Evolutionary conservation across 2,329 filamentous ascomycete genomes (phyloP), one percentile per base, ranked within the genome.

Genomic region (Aspergillus sp.): DNA sequence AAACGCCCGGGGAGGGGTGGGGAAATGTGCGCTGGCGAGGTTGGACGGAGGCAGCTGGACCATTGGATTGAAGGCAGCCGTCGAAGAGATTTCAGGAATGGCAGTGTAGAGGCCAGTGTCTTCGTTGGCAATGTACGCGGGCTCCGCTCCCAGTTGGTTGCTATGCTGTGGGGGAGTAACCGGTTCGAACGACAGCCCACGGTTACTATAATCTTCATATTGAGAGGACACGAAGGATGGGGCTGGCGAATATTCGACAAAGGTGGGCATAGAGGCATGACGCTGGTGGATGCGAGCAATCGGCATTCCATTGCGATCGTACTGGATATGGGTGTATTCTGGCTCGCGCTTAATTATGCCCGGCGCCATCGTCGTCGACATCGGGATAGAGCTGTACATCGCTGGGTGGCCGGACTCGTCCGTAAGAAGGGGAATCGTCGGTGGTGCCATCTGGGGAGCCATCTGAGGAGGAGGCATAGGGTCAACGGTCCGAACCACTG

Each of bases 161-260:
- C 89, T 84, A 73, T 96, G 90, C 71, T 97, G 94, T 14, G 94
- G 94, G 53, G 94, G 94, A 0, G 94, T 99, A 62, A 99, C 85
- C 48, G 94, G 94, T 79, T 99, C 94, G 70, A 93, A 99, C 2
- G 93, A 97, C 65, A 97, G 85, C 47, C 91, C 94, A 52, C 94
- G 88, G 70, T 92, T 93, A 82, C 90, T 95, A 79, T 96, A 99
- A 71, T 97, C 93, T 69, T 97, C 94, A 65, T 93, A 96, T 66
- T 96, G 92, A 1, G 94, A 97, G n/a, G 94, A 97, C 48, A 96
- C 92, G 67, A 97, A 97, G 1, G 94, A 97, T 2, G 94, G 94
- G 0, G 94, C 94, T 49, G 94, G 94, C 14, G 94, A 99, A 78
- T 97, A 99, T 74, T 99, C 94, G 72, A 97, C 87, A 71, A 95